Evolutionary conservation across 192 early-diverging fungal genomes (phyloP).

Genomic region (Coemansia sp.): DNA sequence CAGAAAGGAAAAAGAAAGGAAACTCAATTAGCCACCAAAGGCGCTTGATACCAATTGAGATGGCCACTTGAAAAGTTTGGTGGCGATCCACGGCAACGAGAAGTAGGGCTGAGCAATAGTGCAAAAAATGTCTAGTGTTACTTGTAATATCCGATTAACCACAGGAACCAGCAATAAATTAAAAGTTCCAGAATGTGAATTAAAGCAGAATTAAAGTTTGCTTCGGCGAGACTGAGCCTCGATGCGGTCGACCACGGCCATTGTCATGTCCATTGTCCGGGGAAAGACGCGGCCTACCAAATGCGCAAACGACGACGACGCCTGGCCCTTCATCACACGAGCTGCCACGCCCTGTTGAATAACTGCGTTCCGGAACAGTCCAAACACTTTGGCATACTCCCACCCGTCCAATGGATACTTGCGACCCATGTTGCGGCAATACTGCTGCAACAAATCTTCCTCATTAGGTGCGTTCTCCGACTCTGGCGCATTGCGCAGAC

Average conservation of each 20-base stretch:
- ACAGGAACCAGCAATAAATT: no score
- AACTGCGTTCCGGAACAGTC: constrained; percentile 81
- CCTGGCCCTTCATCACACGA: constrained; percentile 81
- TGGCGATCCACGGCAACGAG: no score
- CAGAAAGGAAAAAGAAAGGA: constrained; percentile 10
- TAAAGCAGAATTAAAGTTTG: constrained; percentile 27
- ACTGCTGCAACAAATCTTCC: constrained; percentile 67
- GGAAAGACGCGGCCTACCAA: constrained; percentile 44
- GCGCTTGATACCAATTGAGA: no score
- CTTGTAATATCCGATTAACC: no score
- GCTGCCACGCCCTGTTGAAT: constrained; percentile 91
- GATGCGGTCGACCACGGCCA: constrained; percentile 59
- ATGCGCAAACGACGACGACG: constrained; percentile 67
- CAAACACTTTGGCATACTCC: constrained; percentile 83
- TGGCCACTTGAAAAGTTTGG: no score
- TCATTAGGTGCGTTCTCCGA: constrained; percentile 64
- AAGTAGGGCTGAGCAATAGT: no score
- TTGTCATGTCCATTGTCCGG: constrained; percentile 52
- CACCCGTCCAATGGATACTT: constrained; percentile 76
- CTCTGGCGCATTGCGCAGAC: constrained; percentile 53
- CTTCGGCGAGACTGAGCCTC: constrained; percentile 24
- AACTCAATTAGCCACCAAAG: neutral
- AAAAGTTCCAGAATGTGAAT: neutral
- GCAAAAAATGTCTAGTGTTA: no score
- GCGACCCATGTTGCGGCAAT: constrained; percentile 64